These are phyloP conservation scores for Solanum gandarillasii DNA, from an alignment of 257 asterid species.

Conservation along the genomic window DNA sequence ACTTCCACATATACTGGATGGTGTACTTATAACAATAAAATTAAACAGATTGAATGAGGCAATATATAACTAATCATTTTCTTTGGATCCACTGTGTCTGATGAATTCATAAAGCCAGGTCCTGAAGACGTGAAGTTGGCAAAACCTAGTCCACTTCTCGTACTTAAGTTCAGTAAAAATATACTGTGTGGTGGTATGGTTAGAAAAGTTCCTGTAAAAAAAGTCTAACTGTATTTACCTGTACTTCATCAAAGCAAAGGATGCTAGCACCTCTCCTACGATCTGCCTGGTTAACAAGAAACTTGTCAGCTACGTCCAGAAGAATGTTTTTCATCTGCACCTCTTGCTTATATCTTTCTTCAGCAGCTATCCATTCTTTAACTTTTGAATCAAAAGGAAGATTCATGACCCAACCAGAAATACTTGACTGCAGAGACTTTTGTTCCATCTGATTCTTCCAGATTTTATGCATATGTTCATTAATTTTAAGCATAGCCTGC, in stretches of 20 bases:
- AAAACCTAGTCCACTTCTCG: not conserved
- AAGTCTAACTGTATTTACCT: slow-evolving; percentile 30
- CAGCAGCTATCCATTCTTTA: slow-evolving; percentile 91
- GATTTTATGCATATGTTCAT: slow-evolving; percentile 15
- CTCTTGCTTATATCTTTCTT: slow-evolving; percentile 85
- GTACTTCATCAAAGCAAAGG: slow-evolving; percentile 93
- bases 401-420: slow-evolving; percentile 72
- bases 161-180: not conserved
- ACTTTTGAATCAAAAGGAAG: slow-evolving; percentile 82
- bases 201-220: not conserved
- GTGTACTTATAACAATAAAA: not conserved
- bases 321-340: slow-evolving; percentile 73
- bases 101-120: not conserved
- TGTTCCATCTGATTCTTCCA: slow-evolving; percentile 14
- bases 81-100: not conserved
- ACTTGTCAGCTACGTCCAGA: slow-evolving; percentile 89
- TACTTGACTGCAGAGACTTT: slow-evolving; percentile 54
- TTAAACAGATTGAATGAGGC: not conserved
- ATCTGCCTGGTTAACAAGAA: slow-evolving; percentile 58
- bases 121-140: not conserved
- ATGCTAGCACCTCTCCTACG: slow-evolving; percentile 64
- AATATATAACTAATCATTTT: not conserved
- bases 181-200: not conserved
- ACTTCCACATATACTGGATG: not conserved
- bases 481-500: slow-evolving; percentile 96